Evolutionary conservation across 768 basidiomycete species (phyloP), one percentile per base, ranked within the genome.

Genomic region (Sporobolomyces roseus): DNA sequence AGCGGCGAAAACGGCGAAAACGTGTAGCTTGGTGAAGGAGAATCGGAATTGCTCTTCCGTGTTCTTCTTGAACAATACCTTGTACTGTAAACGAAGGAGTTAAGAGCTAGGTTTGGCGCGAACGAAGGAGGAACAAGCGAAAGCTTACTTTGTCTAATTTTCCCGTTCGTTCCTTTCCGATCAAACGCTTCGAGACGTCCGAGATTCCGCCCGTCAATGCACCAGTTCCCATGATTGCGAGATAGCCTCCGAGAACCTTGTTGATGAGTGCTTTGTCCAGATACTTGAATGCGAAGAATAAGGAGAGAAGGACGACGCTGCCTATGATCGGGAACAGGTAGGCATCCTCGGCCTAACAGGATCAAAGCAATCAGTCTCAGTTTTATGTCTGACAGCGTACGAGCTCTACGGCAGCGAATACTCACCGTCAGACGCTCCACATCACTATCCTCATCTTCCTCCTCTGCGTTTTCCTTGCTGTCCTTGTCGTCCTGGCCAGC

Each of bases 201-300:
- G 43, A 48, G 0, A 29, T 9, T 2, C 46, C 30, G 12, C 53
- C 87, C 7, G 83, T 82, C 32, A 88, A 36, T 29, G 87, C 83
- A 71, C 89, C 89, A 74, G 89, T 91, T 2, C 72, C 85, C 84
- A 86, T 8, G 83, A 72, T 63, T 62, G 75, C 66, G 75, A 79
- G 77, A 60, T 80, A 80, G 0, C 75, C 70, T 23, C 78, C 87
- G 29, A 94, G 80, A 8, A 92, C 72, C 83, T 83, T 84, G 78
- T 93, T 93, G 64, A 94, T 85, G 87, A 89, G 90, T 65, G 86
- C 85, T 73, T 84, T 71, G 53, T 59, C 58, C 23, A 76, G 61
- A 48, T 74, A 76, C 49, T 76, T 75, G 74, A 78, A 77, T 12
- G 69, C 62, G n/a, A 76, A 65, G 56, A 71, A 78, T 13, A 79